A percentile compares a stretch with the other conserved stretches of the same genome.
phyloP scores from a whole-genome alignment of 805 yeast genomes.

The Alloascoidea africana region DNA sequence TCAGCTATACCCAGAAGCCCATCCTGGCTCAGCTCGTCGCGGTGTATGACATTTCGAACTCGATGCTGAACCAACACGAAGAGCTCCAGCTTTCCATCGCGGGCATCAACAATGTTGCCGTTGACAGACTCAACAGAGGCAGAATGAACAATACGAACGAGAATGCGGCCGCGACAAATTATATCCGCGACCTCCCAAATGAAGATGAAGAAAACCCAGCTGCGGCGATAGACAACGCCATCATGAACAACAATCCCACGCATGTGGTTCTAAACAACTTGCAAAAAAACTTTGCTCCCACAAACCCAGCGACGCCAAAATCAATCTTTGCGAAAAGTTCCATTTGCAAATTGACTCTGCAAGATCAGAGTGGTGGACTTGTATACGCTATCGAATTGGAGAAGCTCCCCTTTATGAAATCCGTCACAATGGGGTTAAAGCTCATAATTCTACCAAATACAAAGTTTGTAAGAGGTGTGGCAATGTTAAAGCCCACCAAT shows the following conservation, averaged over 20 bases:
- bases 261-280: background rate
- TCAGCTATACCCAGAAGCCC: background rate
- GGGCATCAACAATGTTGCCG: background rate
- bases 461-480: background rate
- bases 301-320: slow-evolving; percentile 1
- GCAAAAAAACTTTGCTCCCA: background rate
- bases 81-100: background rate
- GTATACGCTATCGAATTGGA: background rate
- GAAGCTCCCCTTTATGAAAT: background rate
- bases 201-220: background rate
- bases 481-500: background rate
- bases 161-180: background rate
- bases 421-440: background rate
- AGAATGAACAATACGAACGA: background rate
- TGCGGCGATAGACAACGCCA: background rate
- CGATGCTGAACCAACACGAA: background rate
- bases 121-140: background rate
- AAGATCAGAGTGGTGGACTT: background rate
- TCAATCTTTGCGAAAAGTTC: background rate
- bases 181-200: background rate
- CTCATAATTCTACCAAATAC: background rate
- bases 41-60: background rate
- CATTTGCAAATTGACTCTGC: background rate
- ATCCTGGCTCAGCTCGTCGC: slow-evolving; percentile 1
- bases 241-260: background rate